Evolutionary conservation across 148 eudicot species (phyloP).

Genomic region (Amaranthus cruentus): DNA sequence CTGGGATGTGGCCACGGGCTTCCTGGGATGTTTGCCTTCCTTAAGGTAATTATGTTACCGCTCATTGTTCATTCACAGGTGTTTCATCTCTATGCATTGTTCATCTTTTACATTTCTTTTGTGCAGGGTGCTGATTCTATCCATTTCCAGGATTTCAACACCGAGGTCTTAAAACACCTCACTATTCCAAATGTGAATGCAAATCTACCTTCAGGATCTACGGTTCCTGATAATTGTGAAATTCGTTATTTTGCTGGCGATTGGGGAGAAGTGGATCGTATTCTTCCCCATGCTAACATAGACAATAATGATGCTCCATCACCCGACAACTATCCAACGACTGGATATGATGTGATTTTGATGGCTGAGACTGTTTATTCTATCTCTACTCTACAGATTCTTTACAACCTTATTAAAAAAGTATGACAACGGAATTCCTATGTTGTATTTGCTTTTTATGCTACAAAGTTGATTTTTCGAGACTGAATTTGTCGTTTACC

Average conservation of each 20-base stretch:
- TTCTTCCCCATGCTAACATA: slow-evolving; percentile 44
- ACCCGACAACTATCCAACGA: slow-evolving; percentile 7
- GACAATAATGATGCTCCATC: slow-evolving; percentile 22
- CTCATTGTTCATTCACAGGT: background rate
- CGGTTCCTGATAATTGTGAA: slow-evolving; percentile 24
- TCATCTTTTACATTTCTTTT: slow-evolving; percentile 18
- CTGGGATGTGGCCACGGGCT: slow-evolving; percentile 99
- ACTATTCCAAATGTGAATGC: slow-evolving; percentile 80
- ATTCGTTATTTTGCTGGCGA: slow-evolving; percentile 88
- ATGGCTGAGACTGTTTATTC: slow-evolving; percentile 99
- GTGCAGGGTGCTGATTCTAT: slow-evolving; percentile 64
- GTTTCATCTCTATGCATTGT: background rate
- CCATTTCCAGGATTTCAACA: slow-evolving; percentile 97
- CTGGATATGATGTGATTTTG: slow-evolving; percentile 80
- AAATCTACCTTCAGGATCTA: slow-evolving; percentile 36
- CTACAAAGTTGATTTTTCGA: too few species aligned
- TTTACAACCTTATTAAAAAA: slow-evolving; percentile 75
- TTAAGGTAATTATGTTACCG: slow-evolving; percentile 46
- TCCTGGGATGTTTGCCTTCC: slow-evolving; percentile 84
- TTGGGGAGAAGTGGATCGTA: slow-evolving; percentile 67
- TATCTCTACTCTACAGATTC: slow-evolving; percentile 50
- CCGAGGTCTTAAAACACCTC: slow-evolving; percentile 74
- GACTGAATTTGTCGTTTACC: slow-evolving; percentile 5
- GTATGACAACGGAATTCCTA: slow-evolving; percentile 26
- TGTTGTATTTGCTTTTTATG: background rate